These are phyloP conservation scores for Helianthus annuus DNA, from an alignment of 129 eudicot species.

Conservation along the genomic window DNA sequence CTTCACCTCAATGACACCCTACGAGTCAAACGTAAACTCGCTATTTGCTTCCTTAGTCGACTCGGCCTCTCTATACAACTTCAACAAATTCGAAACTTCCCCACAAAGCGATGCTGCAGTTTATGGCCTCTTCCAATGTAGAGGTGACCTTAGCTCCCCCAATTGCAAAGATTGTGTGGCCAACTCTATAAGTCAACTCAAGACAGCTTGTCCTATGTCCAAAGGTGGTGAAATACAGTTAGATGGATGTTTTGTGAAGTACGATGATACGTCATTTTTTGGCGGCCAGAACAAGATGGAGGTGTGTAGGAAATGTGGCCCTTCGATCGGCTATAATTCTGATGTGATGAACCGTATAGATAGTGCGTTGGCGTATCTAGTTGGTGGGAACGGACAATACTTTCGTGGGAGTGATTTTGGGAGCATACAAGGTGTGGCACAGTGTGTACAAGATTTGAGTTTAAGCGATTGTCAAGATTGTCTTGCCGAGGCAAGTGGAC, in stretches of 20 bases:
- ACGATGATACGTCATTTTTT: conserved; percentile 45
- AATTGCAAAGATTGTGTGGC: background rate
- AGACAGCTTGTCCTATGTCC: conserved; percentile 40
- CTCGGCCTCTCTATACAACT: no score
- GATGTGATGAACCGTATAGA: conserved; percentile 33
- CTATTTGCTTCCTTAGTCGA: no score
- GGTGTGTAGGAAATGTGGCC: conserved; percentile 52
- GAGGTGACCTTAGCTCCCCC: background rate
- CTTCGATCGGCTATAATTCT: conserved; percentile 39
- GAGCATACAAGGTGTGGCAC: conserved; percentile 52
- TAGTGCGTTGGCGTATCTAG: conserved; percentile 41
- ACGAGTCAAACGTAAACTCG: no score
- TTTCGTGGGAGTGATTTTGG: conserved; percentile 57
- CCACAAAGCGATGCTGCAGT: no score
- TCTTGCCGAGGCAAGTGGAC: conserved; percentile 48
- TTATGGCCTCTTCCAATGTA: background rate
- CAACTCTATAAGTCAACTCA: background rate
- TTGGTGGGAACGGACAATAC: conserved; percentile 41
- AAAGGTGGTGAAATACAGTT: conserved; percentile 54
- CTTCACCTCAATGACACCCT: no score
- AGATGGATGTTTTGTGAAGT: conserved; percentile 55
- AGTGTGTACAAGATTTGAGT: conserved; percentile 65
- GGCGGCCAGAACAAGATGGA: conserved; percentile 57
- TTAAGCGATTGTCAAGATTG: conserved; percentile 62
- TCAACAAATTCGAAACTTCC: no score